Conservation (phyloP, 1,139 yeast species). For the Ashbya aceris region DNA sequence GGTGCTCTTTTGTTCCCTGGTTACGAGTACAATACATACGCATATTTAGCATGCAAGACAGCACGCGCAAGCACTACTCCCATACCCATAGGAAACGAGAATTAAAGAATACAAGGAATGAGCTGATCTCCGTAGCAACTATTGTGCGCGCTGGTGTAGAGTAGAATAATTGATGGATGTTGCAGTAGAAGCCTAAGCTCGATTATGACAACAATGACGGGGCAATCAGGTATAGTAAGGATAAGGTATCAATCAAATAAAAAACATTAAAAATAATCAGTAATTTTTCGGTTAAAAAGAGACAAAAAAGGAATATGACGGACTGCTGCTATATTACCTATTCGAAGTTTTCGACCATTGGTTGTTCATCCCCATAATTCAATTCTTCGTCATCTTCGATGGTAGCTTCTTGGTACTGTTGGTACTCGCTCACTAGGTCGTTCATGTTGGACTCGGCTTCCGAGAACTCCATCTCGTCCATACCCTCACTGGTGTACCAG, state of each 20-base stretch:
- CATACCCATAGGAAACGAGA: no score
- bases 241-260: constrained; percentile 4
- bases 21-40: no score
- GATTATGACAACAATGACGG: background rate
- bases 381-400: constrained; percentile 64
- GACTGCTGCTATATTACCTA: constrained; percentile 6
- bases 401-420: constrained; percentile 83
- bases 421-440: constrained; percentile 82
- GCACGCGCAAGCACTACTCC: no score
- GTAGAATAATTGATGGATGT: no score
- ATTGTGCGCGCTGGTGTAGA: no score
- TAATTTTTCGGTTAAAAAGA: background rate
- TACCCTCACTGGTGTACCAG: constrained; percentile 92
- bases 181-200: background rate
- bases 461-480: constrained; percentile 89
- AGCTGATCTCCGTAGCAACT: no score
- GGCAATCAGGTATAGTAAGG: background rate
- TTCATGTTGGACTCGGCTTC: constrained; percentile 80
- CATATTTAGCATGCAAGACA: no score
- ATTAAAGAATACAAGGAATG: no score
- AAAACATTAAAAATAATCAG: constrained; percentile 3
- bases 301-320: background rate
- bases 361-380: constrained; percentile 49
- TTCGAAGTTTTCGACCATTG: constrained; percentile 26
- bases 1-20: no score